Percentiles rank a stretch among this genome's conserved stretches.
Evolutionary conservation across 768 basidiomycete genomes (phyloP).

Genomic region (Suillus hirtellus): DNA sequence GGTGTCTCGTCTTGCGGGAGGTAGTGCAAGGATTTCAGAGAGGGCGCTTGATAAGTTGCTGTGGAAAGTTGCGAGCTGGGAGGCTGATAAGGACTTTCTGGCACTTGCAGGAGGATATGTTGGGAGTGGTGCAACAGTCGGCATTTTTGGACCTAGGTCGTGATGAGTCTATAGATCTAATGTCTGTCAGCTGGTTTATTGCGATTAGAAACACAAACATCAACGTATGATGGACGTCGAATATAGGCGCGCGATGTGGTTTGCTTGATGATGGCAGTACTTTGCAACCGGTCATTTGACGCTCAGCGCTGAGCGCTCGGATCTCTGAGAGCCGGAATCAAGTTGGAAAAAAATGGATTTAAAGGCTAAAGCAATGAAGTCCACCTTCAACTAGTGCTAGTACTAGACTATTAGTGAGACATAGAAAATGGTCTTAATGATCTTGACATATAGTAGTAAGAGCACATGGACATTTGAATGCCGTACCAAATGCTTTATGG

Average conservation of each 20-base stretch:
- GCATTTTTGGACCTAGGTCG: constrained; percentile 22
- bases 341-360: too few relatives aligned
- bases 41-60: constrained; percentile 48
- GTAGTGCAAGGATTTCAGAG: constrained; percentile 47
- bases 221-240: background rate
- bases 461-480: too few relatives aligned
- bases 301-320: too few relatives aligned
- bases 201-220: background rate
- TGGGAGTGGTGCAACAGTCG: constrained; percentile 42
- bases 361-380: too few relatives aligned
- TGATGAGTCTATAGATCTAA: background rate
- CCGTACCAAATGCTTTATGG: too few relatives aligned
- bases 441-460: too few relatives aligned
- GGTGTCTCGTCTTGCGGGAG: constrained; percentile 47
- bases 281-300: background rate
- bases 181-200: background rate
- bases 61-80: constrained; percentile 51
- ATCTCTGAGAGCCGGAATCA: too few relatives aligned
- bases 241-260: background rate
- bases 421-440: too few relatives aligned
- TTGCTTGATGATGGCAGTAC: background rate
- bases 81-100: constrained; percentile 50
- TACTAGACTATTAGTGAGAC: too few relatives aligned
- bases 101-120: constrained; percentile 54
- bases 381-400: too few relatives aligned